phyloP scores from a whole-genome alignment of 805 yeast genomes.

The Pichia ethanolica region DNA sequence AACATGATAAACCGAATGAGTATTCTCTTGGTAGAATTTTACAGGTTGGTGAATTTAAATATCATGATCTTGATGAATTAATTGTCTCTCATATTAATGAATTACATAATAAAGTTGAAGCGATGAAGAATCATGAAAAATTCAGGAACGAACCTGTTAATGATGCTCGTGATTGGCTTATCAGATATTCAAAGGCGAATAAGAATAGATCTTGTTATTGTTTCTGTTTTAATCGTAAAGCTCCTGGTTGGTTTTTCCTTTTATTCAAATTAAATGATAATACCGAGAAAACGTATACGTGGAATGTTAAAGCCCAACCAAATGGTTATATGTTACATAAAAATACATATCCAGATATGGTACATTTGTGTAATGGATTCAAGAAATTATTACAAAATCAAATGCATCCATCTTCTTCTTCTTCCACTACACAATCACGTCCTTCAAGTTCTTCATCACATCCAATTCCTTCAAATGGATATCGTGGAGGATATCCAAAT shows the following conservation, averaged over 20 bases:
- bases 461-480: not conserved
- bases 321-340: conserved; percentile 77
- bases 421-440: not conserved
- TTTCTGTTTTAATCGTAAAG: conserved; percentile 81
- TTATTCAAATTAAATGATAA: conserved; percentile 73
- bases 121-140: conserved; percentile 80
- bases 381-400: conserved; percentile 41
- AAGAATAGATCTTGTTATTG: conserved; percentile 86
- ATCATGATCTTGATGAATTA: conserved; percentile 88
- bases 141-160: conserved; percentile 72
- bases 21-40: conserved; percentile 50
- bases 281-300: conserved; percentile 59
- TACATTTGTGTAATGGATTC: conserved; percentile 88
- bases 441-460: not conserved
- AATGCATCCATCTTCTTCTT: conserved; percentile 11
- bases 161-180: conserved; percentile 81
- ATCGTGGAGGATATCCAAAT: conserved; percentile 9
- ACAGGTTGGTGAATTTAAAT: conserved; percentile 58
- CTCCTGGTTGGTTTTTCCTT: conserved; percentile 89
- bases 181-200: conserved; percentile 83
- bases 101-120: conserved; percentile 73
- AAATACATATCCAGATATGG: conserved; percentile 83
- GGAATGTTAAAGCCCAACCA: conserved; percentile 90
- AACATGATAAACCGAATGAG: conserved; percentile 60
- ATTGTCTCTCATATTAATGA: conserved; percentile 82